Evolutionary conservation across 179 eudicot genomes (phyloP), one percentile per base, ranked within the genome.

Genomic region (Silene vulgaris): DNA sequence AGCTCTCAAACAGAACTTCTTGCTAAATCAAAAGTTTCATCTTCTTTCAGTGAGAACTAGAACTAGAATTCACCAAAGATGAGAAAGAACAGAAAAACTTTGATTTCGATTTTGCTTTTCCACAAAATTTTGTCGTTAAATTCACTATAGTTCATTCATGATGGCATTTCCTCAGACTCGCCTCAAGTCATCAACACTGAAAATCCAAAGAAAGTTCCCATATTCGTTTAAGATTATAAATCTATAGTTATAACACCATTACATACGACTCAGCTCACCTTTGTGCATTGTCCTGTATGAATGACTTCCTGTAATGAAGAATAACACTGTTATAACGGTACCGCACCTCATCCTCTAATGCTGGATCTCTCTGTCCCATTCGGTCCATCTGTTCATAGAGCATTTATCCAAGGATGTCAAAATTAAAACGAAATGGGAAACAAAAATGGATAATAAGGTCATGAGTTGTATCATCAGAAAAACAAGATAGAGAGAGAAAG

Each of bases 281-380:
- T 77, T 95, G 99, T 64, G 95, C 89, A 83, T 92, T 95, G 77
- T 95, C 99, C 75, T 92, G 97, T 74, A 89, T 89, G 84, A 89
- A 92, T 75, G 99, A 92, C 84, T 95, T 95, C 76, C 90, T 84
- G 77, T 95, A 95, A 73, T 92, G 97, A 81, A 84, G 37, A 83
- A 95, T 92, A 74, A 95, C 96, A 77, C 84, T 89, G 73, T 89
- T 86, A 84, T 95, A 95, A 19, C 97, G 96, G 78, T 88, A 89
- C 84, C 84, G 90, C 77, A 95, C 96, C 84, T 95, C 99, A 12
- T 95, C 96, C 90, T 95, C 99, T 78, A 95, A 65, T 72, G 60
- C 90, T 30, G 91, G 88, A 87, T 95, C 97, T 78, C 80, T 87
- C 77, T 87, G 90, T 78, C 89, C 97, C 82, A 88, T 85, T 32